phyloP scores from a whole-genome alignment of 1,284 basidiomycete genomes.

The Apiotrichum siamense region DNA sequence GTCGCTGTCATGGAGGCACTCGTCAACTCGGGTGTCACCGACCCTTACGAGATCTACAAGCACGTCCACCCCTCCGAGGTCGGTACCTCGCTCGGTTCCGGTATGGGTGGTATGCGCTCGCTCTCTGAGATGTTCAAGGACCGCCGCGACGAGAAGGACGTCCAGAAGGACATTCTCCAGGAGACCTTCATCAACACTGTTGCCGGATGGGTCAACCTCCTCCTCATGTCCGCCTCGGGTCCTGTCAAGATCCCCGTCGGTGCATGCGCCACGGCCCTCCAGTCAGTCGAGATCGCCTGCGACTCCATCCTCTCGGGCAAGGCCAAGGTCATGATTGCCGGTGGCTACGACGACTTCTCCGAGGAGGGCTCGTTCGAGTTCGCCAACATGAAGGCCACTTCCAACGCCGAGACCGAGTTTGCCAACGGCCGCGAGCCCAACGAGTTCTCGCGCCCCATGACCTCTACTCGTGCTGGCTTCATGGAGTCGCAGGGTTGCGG shows the following conservation, averaged over 20 bases:
- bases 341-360: conserved; percentile 95
- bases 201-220: conserved; percentile 93
- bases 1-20: conserved; percentile 91
- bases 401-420: conserved; percentile 91
- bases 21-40: conserved; percentile 93
- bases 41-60: conserved; percentile 95
- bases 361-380: conserved; percentile 97
- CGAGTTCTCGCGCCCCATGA: conserved; percentile 97
- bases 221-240: conserved; percentile 87
- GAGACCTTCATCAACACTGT: conserved; percentile 99
- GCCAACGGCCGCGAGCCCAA: conserved; percentile 97
- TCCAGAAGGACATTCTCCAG: conserved; percentile 96
- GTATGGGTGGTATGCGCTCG: conserved; percentile 92
- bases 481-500: conserved; percentile 98
- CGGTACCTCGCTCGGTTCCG: conserved; percentile 83
- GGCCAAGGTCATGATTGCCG: conserved; percentile 98
- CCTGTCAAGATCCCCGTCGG: conserved; percentile 99
- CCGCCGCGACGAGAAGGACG: conserved; percentile 91
- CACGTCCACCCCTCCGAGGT: conserved; percentile 94
- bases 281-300: conserved; percentile 96
- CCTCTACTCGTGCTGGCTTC: conserved; percentile 90
- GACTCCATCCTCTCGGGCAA: conserved; percentile 92
- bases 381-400: conserved; percentile 99
- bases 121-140: conserved; percentile 97
- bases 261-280: conserved; percentile 94